Conservation (phyloP, 2,329 filamentous ascomycete genomes). For the Emmonsia crescens region DNA sequence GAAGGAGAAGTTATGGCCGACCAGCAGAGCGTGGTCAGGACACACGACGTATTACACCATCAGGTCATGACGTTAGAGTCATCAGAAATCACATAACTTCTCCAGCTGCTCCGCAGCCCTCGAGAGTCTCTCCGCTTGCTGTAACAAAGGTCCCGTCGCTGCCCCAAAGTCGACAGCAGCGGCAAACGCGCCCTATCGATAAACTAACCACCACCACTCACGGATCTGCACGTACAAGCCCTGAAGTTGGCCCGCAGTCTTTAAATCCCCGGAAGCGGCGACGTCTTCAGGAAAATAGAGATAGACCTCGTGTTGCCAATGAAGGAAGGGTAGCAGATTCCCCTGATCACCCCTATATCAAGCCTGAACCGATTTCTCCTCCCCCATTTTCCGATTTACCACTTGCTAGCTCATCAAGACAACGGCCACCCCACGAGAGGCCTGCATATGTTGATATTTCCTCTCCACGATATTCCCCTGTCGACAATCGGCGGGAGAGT, state of each 20-base stretch:
- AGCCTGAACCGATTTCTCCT: conserved; percentile 53
- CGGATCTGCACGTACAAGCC: conserved; percentile 34
- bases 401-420: conserved; percentile 25
- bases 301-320: conserved; percentile 22
- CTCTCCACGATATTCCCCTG: conserved; percentile 30
- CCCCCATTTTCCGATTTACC: conserved; percentile 42
- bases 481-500: conserved; percentile 25
- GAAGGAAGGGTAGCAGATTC: conserved; percentile 25
- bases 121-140: conserved; percentile 52
- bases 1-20: conserved; percentile 32
- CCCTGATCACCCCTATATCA: conserved; percentile 44
- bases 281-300: conserved; percentile 33
- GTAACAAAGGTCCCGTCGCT: conserved; percentile 41
- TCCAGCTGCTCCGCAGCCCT: conserved; percentile 63
- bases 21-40: conserved; percentile 31
- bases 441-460: conserved; percentile 40
- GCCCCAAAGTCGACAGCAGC: conserved; percentile 44
- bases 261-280: conserved; percentile 43
- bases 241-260: conserved; percentile 30
- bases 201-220: conserved; percentile 19
- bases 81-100: conserved; percentile 63
- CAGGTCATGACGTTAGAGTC: conserved; percentile 46
- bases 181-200: conserved; percentile 26
- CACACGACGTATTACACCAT: conserved; percentile 28
- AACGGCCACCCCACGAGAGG: conserved; percentile 28